Percentiles rank a stretch among this genome's conserved stretches.
These are phyloP conservation scores for Coccinonectria pachysandricola DNA, from an alignment of 2,329 filamentous ascomycete species.

Conservation along the genomic window DNA sequence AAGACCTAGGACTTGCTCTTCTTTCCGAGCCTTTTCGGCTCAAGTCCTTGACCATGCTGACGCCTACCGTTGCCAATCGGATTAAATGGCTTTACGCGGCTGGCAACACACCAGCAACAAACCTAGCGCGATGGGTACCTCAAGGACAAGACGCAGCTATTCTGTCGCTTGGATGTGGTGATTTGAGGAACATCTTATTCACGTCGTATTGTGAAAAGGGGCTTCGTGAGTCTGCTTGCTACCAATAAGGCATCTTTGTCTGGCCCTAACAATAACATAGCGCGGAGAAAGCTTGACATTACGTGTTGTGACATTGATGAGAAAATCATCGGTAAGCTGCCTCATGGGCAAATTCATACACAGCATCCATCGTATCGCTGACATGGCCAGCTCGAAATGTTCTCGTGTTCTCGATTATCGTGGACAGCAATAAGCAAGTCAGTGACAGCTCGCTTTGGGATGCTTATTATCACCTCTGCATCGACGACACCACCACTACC, in stretches of 20 bases:
- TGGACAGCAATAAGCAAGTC: slow-evolving; percentile 26
- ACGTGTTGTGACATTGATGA: slow-evolving; percentile 46
- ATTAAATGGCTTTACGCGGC: slow-evolving; percentile 33
- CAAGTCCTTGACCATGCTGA: slow-evolving; percentile 24
- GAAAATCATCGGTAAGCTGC: slow-evolving; percentile 35
- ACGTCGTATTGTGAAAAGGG: slow-evolving; percentile 35
- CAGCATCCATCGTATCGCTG: neutral
- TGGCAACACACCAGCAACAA: slow-evolving; percentile 45
- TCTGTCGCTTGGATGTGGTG: slow-evolving; percentile 45
- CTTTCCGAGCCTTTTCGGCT: too few relatives aligned
- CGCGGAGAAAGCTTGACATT: slow-evolving; percentile 36
- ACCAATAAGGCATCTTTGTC: too few relatives aligned
- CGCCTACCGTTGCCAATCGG: slow-evolving; percentile 24
- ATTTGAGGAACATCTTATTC: slow-evolving; percentile 46
- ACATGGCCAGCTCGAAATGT: slow-evolving; percentile 40
- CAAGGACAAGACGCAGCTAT: slow-evolving; percentile 38
- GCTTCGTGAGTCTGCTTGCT: slow-evolving; percentile 24
- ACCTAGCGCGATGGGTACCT: slow-evolving; percentile 36
- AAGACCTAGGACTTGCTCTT: too few relatives aligned
- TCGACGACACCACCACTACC: slow-evolving; percentile 28
- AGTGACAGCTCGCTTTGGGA: slow-evolving; percentile 34
- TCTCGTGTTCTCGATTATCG: slow-evolving; percentile 39
- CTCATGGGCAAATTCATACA: slow-evolving; percentile 1
- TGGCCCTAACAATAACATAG: slow-evolving; percentile 22
- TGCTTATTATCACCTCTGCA: slow-evolving; percentile 43